phyloP scores from a whole-genome alignment of 768 basidiomycete species.

The Kwoniella sp. region DNA sequence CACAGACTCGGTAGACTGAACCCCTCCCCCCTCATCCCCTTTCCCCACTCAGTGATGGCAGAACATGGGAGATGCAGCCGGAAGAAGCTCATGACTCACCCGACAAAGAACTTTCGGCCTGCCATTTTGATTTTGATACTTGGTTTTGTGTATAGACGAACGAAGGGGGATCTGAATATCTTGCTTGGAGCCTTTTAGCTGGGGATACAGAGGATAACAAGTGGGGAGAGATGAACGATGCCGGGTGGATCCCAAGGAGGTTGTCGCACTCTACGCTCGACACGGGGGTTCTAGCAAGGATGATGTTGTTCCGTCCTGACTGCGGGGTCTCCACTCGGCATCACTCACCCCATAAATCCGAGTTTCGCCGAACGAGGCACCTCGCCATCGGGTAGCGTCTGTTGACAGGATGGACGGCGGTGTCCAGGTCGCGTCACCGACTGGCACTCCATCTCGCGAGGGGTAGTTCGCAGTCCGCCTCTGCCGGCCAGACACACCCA shows the following conservation, averaged over 20 bases:
- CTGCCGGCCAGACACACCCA: neutral
- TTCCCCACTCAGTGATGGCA: too few relatives aligned
- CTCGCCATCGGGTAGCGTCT: neutral
- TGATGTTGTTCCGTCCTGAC: too few relatives aligned
- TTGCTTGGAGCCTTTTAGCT: neutral
- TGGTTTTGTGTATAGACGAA: neutral
- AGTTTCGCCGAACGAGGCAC: constrained; percentile 9
- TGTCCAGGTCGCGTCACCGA: too few relatives aligned
- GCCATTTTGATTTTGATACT: constrained; percentile 12
- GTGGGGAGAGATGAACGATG: neutral
- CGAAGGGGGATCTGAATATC: neutral
- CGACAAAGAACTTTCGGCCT: constrained; percentile 20
- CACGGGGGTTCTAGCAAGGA: neutral
- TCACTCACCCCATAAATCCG: neutral
- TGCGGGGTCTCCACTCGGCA: neutral
- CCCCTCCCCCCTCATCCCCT: neutral
- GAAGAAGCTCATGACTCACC: constrained; percentile 1
- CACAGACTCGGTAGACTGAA: neutral
- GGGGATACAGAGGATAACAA: neutral
- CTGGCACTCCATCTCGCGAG: too few relatives aligned
- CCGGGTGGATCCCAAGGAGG: too few relatives aligned
- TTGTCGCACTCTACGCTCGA: too few relatives aligned
- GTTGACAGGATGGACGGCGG: too few relatives aligned
- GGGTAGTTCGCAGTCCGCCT: too few relatives aligned
- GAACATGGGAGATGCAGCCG: neutral